Percentiles rank a stretch among this genome's conserved stretches.
Evolutionary conservation across 2,329 filamentous ascomycete species (phyloP).

Genomic region (Emydomyces testavorans): DNA sequence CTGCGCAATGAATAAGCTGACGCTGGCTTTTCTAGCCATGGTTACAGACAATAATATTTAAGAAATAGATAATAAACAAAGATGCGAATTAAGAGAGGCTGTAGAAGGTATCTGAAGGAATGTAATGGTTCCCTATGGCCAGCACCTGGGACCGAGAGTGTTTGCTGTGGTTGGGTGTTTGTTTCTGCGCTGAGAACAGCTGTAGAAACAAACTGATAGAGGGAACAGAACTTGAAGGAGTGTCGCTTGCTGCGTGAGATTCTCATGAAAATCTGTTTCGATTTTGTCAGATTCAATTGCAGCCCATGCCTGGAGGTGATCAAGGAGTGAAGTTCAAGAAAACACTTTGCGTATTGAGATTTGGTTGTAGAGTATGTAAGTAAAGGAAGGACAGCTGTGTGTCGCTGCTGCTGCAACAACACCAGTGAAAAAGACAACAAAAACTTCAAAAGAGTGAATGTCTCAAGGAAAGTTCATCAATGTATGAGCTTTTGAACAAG

Average conservation of each 20-base stretch:
- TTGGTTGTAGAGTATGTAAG: neutral
- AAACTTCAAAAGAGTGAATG: conserved; percentile 6
- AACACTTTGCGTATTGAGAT: neutral
- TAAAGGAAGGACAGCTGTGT: conserved; percentile 2
- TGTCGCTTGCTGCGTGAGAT: neutral
- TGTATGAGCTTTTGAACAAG: neutral
- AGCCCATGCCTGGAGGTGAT: no score
- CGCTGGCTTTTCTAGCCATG: conserved; percentile 8
- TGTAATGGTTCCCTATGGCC: neutral
- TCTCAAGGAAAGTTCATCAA: neutral
- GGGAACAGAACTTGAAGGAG: neutral
- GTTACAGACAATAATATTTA: neutral
- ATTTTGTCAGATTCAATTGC: no score
- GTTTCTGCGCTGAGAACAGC: neutral
- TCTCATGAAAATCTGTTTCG: neutral
- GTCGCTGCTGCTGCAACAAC: neutral
- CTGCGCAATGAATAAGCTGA: conserved; percentile 19
- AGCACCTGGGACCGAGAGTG: neutral
- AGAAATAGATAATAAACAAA: neutral
- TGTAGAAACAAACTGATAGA: neutral
- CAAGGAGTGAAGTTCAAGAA: neutral
- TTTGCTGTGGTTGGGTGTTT: neutral
- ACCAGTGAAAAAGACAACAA: neutral
- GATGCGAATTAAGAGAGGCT: neutral
- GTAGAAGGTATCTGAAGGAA: neutral